phyloP scores from a whole-genome alignment of 179 eudicot genomes.

The Beta lomatogona region DNA sequence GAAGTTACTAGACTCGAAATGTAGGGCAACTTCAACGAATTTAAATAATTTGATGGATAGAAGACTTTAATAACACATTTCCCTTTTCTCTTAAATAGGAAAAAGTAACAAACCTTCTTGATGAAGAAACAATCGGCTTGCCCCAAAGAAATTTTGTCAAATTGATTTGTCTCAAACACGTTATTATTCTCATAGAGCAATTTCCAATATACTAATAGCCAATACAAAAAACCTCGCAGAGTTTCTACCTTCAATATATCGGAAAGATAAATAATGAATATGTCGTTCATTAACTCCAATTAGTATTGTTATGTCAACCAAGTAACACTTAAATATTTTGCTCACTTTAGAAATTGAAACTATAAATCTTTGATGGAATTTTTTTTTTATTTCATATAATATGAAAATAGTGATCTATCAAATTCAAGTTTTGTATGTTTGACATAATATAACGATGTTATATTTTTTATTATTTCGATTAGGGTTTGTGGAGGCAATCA shows the following conservation, averaged over 20 bases:
- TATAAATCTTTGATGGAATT: no score
- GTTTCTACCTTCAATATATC: slow-evolving; percentile 70
- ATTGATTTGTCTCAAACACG: not conserved
- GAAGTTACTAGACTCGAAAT: no score
- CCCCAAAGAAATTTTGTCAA: not conserved
- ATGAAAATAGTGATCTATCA: no score
- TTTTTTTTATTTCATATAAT: no score
- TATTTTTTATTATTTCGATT: no score
- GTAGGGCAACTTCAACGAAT: not conserved
- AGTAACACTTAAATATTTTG: no score
- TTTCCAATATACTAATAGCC: not conserved
- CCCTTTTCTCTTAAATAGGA: not conserved
- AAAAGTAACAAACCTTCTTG: not conserved
- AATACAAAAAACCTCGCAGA: not conserved
- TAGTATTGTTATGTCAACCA: no score
- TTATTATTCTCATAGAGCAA: not conserved
- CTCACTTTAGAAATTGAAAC: no score
- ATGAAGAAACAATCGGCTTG: not conserved
- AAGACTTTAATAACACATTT: not conserved
- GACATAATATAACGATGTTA: no score
- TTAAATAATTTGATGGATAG: not conserved
- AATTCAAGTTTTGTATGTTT: no score
- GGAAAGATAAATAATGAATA: not conserved
- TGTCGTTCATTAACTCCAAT: no score
- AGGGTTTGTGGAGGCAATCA: no score